Conservation (phyloP, 805 yeast genomes). For the Saccharomycopsis synnaedendra region DNA sequence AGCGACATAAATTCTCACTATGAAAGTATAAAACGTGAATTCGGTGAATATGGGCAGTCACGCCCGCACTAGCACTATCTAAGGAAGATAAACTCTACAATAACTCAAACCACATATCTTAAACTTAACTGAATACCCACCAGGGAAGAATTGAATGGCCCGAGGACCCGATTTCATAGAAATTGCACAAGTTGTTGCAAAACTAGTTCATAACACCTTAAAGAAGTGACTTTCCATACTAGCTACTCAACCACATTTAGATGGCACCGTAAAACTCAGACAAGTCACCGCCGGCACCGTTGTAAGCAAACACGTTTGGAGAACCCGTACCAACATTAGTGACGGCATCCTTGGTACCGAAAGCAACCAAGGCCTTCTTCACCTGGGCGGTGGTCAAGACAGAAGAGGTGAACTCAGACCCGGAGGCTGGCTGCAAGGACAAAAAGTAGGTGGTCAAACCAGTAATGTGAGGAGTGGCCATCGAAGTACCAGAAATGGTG, state of each 20-base stretch:
- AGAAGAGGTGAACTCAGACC: slow-evolving; percentile 39
- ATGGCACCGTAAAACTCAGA: slow-evolving; percentile 43
- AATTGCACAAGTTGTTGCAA: too few relatives aligned
- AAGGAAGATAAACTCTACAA: too few relatives aligned
- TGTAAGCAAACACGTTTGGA: slow-evolving; percentile 65
- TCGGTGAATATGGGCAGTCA: too few relatives aligned
- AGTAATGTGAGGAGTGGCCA: slow-evolving; percentile 54
- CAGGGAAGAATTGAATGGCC: too few relatives aligned
- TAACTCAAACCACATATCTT: too few relatives aligned
- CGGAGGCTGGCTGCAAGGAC: slow-evolving; percentile 67
- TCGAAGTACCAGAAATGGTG: slow-evolving; percentile 49
- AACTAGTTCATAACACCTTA: too few relatives aligned
- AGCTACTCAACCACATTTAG: neutral
- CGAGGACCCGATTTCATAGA: too few relatives aligned
- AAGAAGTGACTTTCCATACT: too few relatives aligned
- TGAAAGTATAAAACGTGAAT: too few relatives aligned
- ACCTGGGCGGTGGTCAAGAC: slow-evolving; percentile 59
- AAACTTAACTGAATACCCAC: too few relatives aligned
- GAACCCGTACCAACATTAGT: slow-evolving; percentile 59
- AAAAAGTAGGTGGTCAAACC: slow-evolving; percentile 46
- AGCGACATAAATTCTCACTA: too few relatives aligned
- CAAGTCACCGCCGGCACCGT: slow-evolving; percentile 70
- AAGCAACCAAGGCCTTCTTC: slow-evolving; percentile 63
- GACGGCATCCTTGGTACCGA: slow-evolving; percentile 49
- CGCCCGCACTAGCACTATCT: too few relatives aligned